Evolutionary conservation across 257 asterid genomes (phyloP), one percentile per base, ranked within the genome.

Genomic region (Nicotiana benthamiana): DNA sequence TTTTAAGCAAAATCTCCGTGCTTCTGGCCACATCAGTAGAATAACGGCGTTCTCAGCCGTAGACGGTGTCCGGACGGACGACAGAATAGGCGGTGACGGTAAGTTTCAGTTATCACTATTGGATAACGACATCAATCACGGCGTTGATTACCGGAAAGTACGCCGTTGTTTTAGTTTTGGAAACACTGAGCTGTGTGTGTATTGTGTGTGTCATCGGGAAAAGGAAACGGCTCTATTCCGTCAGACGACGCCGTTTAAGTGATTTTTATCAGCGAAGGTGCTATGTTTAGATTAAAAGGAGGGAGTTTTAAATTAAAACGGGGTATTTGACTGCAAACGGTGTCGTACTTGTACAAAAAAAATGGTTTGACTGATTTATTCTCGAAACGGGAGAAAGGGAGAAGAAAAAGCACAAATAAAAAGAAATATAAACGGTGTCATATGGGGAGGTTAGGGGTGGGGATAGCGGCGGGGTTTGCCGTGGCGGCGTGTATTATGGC

Each of bases 401-500:
- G 20, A 24, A 34, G 22, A 3, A 3, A 13, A 36, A 79, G 75
- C 12, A 40, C 48, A 40, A 40, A 9, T 40, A 8, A 81, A 16
- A 28, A 75, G 79, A 4, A 43, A 67, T 27, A 81, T 66, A 22
- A 82, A 85, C 79, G 54, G 80, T 80, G 83, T 74, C 20, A 62
- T 64, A 89, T 86, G 92, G 91, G 95, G 87, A 90, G 87, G 85
- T 86, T 89, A 59, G 95, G 81, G 80, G 83, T 86, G 80, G 90
- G 91, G 77, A 16, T 89, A 83, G 94, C 86, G 84, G 92, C 90
- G 75, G 98, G 94, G 13, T 87, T 92, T 82, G 94, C 98, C 17
- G 83, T 85, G 89, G 97, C 89, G 82, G 96, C 91, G 75, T 90
- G 94, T 83, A 89, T 88, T 66, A 89, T 80, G 83, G 95, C 97